Conservation (phyloP, 257 asterid species). For the Solanum chilense region DNA sequence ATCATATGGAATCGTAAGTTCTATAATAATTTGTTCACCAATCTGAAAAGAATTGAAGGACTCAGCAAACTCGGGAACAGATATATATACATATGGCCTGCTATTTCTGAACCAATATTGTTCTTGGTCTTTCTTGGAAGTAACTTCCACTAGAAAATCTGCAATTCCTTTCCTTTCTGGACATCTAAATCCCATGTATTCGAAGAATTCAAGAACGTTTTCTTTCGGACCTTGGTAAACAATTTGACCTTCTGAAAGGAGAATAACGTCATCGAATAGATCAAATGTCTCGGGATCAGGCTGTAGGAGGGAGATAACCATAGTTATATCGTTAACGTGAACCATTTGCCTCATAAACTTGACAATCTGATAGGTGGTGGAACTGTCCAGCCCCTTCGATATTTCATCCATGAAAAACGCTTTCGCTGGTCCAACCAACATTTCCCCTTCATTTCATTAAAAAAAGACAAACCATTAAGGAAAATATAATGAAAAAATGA, state of each 20-base stretch:
- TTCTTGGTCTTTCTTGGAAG: slow-evolving; percentile 71
- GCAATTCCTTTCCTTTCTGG: slow-evolving; percentile 83
- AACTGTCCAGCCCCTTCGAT: slow-evolving; percentile 83
- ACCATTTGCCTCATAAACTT: slow-evolving; percentile 87
- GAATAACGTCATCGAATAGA: slow-evolving; percentile 67
- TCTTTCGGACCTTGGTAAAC: slow-evolving; percentile 82
- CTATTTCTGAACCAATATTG: slow-evolving; percentile 56
- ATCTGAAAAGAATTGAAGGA: slow-evolving; percentile 43
- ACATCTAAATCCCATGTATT: slow-evolving; percentile 59
- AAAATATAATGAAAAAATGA: neutral
- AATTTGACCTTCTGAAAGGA: slow-evolving; percentile 66
- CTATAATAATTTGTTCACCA: slow-evolving; percentile 35
- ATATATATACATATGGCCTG: slow-evolving; percentile 40
- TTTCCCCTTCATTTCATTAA: slow-evolving; percentile 41
- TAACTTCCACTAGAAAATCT: slow-evolving; percentile 81
- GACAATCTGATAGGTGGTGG: slow-evolving; percentile 77
- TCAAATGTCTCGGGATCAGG: slow-evolving; percentile 81
- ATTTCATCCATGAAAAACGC: slow-evolving; percentile 92
- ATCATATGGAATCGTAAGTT: slow-evolving; percentile 52
- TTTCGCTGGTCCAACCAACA: slow-evolving; percentile 89
- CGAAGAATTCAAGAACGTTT: slow-evolving; percentile 52
- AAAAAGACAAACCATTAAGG: neutral
- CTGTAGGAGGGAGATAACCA: slow-evolving; percentile 76
- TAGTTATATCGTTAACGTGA: slow-evolving; percentile 58
- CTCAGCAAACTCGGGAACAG: slow-evolving; percentile 42